Percentiles rank a stretch among this genome's conserved stretches.
Evolutionary conservation across 2,329 filamentous ascomycete genomes (phyloP).

Genomic region (Monilinia polystroma): DNA sequence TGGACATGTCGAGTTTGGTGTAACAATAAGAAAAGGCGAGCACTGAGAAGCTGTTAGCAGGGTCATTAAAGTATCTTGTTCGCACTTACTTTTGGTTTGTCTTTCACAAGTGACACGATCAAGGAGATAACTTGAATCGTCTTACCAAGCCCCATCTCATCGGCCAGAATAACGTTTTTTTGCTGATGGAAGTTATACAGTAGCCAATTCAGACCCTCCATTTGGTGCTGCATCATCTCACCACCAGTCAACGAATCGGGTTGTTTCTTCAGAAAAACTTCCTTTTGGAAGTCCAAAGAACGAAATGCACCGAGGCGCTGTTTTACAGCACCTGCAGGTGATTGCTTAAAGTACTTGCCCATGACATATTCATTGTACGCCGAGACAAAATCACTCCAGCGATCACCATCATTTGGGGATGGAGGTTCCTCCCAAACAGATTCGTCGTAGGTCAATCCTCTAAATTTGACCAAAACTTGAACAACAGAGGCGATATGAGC

Average conservation of each 20-base stretch:
- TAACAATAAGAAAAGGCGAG: slow-evolving; percentile 90
- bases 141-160: slow-evolving; percentile 98
- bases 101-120: slow-evolving; percentile 69
- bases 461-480: slow-evolving; percentile 82
- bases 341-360: slow-evolving; percentile 66
- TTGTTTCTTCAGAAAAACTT: slow-evolving; percentile 67
- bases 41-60: slow-evolving; percentile 52
- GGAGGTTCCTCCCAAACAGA: slow-evolving; percentile 87
- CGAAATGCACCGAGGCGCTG: slow-evolving; percentile 69
- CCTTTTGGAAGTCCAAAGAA: slow-evolving; percentile 60
- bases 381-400: slow-evolving; percentile 75
- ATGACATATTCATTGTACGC: slow-evolving; percentile 86
- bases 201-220: slow-evolving; percentile 93
- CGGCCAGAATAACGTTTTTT: slow-evolving; percentile 86
- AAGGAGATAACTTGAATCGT: slow-evolving; percentile 90
- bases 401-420: slow-evolving; percentile 55
- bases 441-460: slow-evolving; percentile 88
- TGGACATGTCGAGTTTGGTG: slow-evolving; percentile 92
- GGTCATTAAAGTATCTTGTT: slow-evolving; percentile 48
- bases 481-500: slow-evolving; percentile 70
- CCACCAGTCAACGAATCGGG: slow-evolving; percentile 73
- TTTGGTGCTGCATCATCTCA: slow-evolving; percentile 87
- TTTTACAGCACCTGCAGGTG: slow-evolving; percentile 59
- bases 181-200: slow-evolving; percentile 82
- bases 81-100: slow-evolving; percentile 48